phyloP scores from a whole-genome alignment of 2,329 filamentous ascomycete genomes.

The Fusarium nurragi region DNA sequence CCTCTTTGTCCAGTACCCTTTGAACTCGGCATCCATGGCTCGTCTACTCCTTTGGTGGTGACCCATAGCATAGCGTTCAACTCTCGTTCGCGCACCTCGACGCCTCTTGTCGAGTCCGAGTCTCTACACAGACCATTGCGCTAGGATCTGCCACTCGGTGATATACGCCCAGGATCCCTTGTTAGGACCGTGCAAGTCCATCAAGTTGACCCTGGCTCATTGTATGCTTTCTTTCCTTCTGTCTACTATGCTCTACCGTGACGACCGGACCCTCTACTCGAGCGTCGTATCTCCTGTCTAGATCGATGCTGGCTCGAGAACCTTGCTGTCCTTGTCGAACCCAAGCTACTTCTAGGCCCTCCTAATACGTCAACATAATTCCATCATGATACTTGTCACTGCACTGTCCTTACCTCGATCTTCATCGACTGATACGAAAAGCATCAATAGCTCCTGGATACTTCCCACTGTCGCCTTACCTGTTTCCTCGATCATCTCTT shows the following conservation, averaged over 20 bases:
- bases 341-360: neutral
- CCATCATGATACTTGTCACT: neutral
- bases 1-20: neutral
- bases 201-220: neutral
- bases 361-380: neutral
- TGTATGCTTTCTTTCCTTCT: constrained; percentile 23
- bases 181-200: constrained; percentile 7
- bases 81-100: neutral
- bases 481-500: too few species aligned
- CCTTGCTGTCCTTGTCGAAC: neutral
- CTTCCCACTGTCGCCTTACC: neutral
- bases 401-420: neutral
- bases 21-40: constrained; percentile 2
- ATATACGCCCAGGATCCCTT: constrained; percentile 21
- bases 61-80: constrained; percentile 6
- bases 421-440: constrained; percentile 7
- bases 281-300: neutral
- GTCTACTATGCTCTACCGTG: neutral
- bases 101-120: neutral
- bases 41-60: neutral
- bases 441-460: neutral
- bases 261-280: neutral
- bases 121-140: constrained; percentile 10
- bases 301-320: neutral
- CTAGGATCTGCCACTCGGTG: constrained; percentile 12